These are phyloP conservation scores for Cadophora sp. DNA, from an alignment of 2,329 filamentous ascomycete species.

Conservation along the genomic window DNA sequence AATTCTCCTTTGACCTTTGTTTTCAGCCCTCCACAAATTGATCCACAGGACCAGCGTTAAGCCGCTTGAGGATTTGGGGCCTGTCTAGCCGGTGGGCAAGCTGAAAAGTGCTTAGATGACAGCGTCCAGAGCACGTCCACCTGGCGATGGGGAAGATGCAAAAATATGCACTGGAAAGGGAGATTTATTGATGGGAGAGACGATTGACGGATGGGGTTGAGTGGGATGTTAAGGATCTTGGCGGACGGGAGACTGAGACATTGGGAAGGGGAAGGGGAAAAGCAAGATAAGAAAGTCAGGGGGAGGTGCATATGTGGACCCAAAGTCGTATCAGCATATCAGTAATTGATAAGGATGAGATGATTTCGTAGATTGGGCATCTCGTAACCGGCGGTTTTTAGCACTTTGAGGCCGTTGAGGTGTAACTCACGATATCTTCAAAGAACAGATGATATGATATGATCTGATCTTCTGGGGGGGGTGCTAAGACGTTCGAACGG, in stretches of 20 bases:
- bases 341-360: slow-evolving; percentile 3
- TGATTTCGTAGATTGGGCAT: neutral
- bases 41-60: neutral
- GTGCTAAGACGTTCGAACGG: neutral
- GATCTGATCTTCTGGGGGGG: neutral
- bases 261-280: slow-evolving; percentile 1
- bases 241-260: neutral
- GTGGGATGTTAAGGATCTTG: neutral
- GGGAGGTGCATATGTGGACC: slow-evolving; percentile 3
- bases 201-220: neutral
- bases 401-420: slow-evolving; percentile 2
- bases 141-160: slow-evolving; percentile 7
- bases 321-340: slow-evolving; percentile 6
- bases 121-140: neutral
- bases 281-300: slow-evolving; percentile 10
- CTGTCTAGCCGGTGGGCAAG: neutral
- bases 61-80: neutral
- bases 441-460: neutral
- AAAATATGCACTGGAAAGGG: neutral
- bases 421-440: neutral
- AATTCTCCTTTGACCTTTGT: neutral
- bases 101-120: slow-evolving; percentile 7
- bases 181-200: neutral
- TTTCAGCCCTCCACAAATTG: slow-evolving; percentile 8
- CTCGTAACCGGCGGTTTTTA: neutral